Base-by-base conservation (phyloP, 306 rosid species). In the Leucaena leucocephala region DNA sequence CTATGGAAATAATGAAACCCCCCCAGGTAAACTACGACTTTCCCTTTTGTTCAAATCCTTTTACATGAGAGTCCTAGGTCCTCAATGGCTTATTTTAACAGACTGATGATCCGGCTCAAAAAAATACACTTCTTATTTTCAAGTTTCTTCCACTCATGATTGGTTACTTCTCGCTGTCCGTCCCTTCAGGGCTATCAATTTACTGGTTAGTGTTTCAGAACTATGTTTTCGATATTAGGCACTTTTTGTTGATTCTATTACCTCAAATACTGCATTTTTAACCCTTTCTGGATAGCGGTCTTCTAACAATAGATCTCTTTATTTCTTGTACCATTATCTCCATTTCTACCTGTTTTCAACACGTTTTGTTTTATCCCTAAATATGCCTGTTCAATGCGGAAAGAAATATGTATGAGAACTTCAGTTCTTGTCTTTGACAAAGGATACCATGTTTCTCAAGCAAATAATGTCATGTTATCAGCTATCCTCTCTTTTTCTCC, bases 141-240 rank as follows among this genome's bases (percentile, higher is more conserved):
- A 96, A 96, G 96, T 96, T 96, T 90, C 98, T 96, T 70, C 99
- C 99, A 0, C 94, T 96, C 87, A 93, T 96, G 99, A 96, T 96
- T 49, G 99, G 99, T 82, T 96, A 96, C 86, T 96, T 96, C 93
- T 88, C 98, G 59, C 83, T 96, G 76, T 96, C 99, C 65, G 99
- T 96, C 77, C 99, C 99, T 21, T 96, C 99, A 5, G 99, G 99
- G 76, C 85, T 96, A 81, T 89, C 98, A 81, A 96, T 96, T 88
- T 96, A 96, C 90, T 96, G 99, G 98, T 95, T 86, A 85, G 99
- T 91, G 82, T 82, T 82, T 82, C 73, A 38, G 49, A 66, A 77
- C 70, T 73, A 48, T 62, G 35, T 74, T 65, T 48, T 75, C 7
- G 3, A n/a, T 34, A 40, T 34, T 48, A 34, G 64, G 27, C 54